Percentiles rank a stretch among this genome's conserved stretches.
Evolutionary conservation across 495 filamentous ascomycete species (phyloP).

Genomic region (Hypoxylon lienhwacheense): DNA sequence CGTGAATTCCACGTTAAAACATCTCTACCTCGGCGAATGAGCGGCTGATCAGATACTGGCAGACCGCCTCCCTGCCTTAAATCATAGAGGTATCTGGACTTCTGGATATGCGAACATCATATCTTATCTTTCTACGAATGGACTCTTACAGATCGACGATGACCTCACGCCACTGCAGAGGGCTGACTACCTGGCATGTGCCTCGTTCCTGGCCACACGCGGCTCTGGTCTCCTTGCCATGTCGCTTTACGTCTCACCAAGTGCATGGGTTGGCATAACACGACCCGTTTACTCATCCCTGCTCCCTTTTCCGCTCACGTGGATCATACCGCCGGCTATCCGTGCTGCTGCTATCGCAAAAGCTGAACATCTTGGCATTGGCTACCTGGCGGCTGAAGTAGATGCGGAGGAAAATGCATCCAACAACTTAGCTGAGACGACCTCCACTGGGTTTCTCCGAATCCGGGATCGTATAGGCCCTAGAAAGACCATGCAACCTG

Average conservation of each 20-base stretch:
- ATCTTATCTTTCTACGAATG: constrained; percentile 65
- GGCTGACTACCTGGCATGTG: constrained; percentile 72
- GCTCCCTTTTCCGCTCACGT: constrained; percentile 81
- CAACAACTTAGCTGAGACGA: constrained; percentile 33
- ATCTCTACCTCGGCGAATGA: constrained; percentile 9
- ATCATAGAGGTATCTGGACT: constrained; percentile 64
- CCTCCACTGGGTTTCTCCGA: constrained; percentile 37
- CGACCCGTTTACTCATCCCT: constrained; percentile 74
- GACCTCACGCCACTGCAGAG: constrained; percentile 66
- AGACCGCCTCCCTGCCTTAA: constrained; percentile 77
- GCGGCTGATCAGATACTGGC: constrained; percentile 24
- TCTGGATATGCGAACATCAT: constrained; percentile 75
- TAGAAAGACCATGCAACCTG: constrained; percentile 43
- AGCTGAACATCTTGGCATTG: constrained; percentile 73
- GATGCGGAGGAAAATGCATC: constrained; percentile 34
- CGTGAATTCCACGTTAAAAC: constrained; percentile 26
- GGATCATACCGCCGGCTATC: constrained; percentile 69
- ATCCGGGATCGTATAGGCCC: constrained; percentile 33
- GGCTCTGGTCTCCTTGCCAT: constrained; percentile 71
- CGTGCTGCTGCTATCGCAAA: constrained; percentile 67
- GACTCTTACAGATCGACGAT: constrained; percentile 59
- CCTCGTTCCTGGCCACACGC: constrained; percentile 65
- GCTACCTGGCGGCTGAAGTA: constrained; percentile 41
- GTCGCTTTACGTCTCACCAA: constrained; percentile 82
- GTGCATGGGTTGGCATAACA: constrained; percentile 75